Base-by-base conservation (phyloP, 768 basidiomycete genomes). In the Podaxis sp. region DNA sequence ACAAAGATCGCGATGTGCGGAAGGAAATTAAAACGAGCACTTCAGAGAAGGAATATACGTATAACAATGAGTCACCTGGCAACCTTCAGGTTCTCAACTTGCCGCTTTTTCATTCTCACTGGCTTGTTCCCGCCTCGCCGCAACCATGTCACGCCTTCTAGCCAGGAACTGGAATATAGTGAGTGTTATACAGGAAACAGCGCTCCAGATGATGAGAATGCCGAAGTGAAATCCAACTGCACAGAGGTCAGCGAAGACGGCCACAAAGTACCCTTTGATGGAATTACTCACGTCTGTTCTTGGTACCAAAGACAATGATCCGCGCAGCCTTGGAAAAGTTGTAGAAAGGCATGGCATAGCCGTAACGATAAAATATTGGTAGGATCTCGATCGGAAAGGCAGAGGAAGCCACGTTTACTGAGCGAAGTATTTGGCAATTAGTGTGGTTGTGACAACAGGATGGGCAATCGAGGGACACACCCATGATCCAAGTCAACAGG, bases 211-310 rank as follows among this genome's bases (percentile, higher is more conserved):
- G 53, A 88, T 66, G 24, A 87, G 76, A 2, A 90, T 73, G 12
- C 83, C 86, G 65, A 88, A 87, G 65, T 86, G 86, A 61, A 83
- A 64, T 2, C 86, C 88, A 12, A 89, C 87, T 88, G 61, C 13
- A 17, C 33, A 33, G 0, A 37, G 19, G 4, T 17, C 19, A 43
- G 46, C 27, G 46, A 52, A 12, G 22, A 8, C 46, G n/a, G 40
- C 13, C 17, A 29, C n/a, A 50, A 24, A 38, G 36, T 17, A 51
- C 27, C 8, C 2, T 2, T 33, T 33, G 33, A 9, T 3, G 46
- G 41, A 12, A 24, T 52, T 55, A 72, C 80, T 55, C 60, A 86
- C 85, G 67, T 51, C 79, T 69, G 63, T 87, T 84, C 69, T 82
- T 82, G 1, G 85, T 87, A 43, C 79, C 71, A 65, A 89, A 89